A percentile compares a stretch with the other conserved stretches of the same genome.
Evolutionary conservation across 441 rosid genomes (phyloP).

Genomic region (Arabidopsis hybrid): DNA sequence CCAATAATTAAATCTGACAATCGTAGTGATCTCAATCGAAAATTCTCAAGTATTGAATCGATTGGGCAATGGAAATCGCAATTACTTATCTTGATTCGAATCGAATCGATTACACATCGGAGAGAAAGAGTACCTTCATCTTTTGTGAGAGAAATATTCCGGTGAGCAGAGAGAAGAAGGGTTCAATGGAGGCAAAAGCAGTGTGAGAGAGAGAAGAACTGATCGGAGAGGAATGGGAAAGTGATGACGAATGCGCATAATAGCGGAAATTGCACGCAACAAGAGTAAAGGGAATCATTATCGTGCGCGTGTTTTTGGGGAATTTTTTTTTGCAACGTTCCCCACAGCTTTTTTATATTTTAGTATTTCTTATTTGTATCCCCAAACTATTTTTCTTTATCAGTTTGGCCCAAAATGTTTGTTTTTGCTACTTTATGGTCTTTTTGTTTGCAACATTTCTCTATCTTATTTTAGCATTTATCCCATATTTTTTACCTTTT

Average conservation of each 20-base stretch:
- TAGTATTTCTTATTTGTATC: background rate
- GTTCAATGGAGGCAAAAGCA: too few species aligned
- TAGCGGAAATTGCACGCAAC: conserved; percentile 63
- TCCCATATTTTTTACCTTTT: too few species aligned
- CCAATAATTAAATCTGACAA: background rate
- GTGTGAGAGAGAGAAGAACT: conserved; percentile 9
- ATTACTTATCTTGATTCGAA: background rate
- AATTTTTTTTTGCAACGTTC: background rate
- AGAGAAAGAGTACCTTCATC: conserved; percentile 74
- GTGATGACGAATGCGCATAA: conserved; percentile 48
- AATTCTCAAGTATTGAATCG: background rate
- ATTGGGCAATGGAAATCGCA: conserved; percentile 3
- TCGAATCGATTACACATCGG: background rate
- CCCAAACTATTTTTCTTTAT: background rate
- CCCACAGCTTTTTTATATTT: background rate
- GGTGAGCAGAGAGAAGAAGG: conserved; percentile 36
- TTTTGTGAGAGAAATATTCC: conserved; percentile 51
- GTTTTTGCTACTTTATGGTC: too few species aligned
- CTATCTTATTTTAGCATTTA: too few species aligned
- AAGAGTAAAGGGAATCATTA: background rate
- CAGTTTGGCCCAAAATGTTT: background rate
- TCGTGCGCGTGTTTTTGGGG: background rate
- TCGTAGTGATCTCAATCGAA: conserved; percentile 9
- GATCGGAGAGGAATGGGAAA: conserved; percentile 39
- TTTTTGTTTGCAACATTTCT: too few species aligned